Evolutionary conservation across 257 asterid genomes (phyloP).

Genomic region (Cruciata laevipes): DNA sequence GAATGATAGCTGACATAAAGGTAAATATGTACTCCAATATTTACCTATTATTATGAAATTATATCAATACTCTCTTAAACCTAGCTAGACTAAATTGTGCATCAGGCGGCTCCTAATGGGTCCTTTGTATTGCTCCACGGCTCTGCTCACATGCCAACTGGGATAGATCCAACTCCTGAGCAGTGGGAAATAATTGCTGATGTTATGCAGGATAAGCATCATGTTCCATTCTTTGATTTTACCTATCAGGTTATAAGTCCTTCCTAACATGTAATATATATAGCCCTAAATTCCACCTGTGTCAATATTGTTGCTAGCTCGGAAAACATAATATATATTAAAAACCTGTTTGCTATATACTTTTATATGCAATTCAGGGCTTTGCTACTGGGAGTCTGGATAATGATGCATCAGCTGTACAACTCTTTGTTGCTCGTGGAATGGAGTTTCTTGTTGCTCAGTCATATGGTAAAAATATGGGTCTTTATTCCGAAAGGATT

Average conservation of each 20-base stretch:
- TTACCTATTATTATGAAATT: no score
- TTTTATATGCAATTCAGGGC: constrained; percentile 60
- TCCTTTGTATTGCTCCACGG: constrained; percentile 91
- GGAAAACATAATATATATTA: no score
- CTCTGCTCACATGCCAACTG: constrained; percentile 97
- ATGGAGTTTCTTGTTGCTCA: constrained; percentile 90
- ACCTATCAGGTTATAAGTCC: constrained; percentile 85
- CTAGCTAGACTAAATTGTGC: no score
- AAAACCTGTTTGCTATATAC: no score
- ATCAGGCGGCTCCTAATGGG: constrained; percentile 90
- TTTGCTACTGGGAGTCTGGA: constrained; percentile 98
- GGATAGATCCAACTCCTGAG: constrained; percentile 87
- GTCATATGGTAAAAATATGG: constrained; percentile 94
- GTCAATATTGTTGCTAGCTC: no score
- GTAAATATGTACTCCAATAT: no score
- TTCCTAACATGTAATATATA: no score
- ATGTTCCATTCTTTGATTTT: constrained; percentile 90
- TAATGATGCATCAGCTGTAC: constrained; percentile 82
- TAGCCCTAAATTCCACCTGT: no score
- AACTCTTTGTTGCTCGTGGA: constrained; percentile 86
- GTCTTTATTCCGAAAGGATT: no score
- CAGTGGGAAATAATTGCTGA: constrained; percentile 91
- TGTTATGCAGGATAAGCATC: constrained; percentile 82
- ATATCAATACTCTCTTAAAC: no score
- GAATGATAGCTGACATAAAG: constrained; percentile 96